Percentiles rank a stretch among this genome's conserved stretches.
Conservation (phyloP, 2,329 filamentous ascomycete species). For the Fusarium concolor region DNA sequence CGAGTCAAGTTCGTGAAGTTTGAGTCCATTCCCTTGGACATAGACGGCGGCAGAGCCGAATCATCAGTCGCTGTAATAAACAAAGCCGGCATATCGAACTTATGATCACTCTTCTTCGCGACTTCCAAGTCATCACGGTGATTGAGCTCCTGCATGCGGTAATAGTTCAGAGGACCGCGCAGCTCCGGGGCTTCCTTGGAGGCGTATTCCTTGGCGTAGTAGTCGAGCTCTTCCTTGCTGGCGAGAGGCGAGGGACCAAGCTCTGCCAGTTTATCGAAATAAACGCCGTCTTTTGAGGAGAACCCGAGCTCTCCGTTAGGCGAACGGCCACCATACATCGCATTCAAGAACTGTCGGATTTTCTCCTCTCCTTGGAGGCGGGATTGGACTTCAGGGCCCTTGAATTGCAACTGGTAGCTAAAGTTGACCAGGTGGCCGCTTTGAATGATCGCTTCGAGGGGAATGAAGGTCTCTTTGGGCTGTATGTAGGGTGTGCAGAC, state of each 20-base stretch:
- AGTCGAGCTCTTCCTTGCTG: constrained; percentile 76
- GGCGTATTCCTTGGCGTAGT: constrained; percentile 79
- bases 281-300: constrained; percentile 68
- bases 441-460: constrained; percentile 70
- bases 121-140: constrained; percentile 78
- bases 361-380: constrained; percentile 67
- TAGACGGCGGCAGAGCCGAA: constrained; percentile 74
- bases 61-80: constrained; percentile 81
- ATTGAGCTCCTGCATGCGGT: constrained; percentile 79
- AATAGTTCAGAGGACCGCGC: constrained; percentile 88
- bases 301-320: constrained; percentile 69
- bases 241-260: constrained; percentile 70
- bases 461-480: constrained; percentile 63
- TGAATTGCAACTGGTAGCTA: constrained; percentile 85
- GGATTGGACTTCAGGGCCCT: constrained; percentile 73
- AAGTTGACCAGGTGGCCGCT: constrained; percentile 72
- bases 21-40: constrained; percentile 78
- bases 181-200: constrained; percentile 69
- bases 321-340: constrained; percentile 75
- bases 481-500: constrained; percentile 81
- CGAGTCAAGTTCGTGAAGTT: constrained; percentile 73
- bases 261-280: constrained; percentile 70
- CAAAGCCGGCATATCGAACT: constrained; percentile 73
- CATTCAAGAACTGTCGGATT: constrained; percentile 76
- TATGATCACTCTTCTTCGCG: constrained; percentile 63